A percentile compares a stretch with the other conserved stretches of the same genome.
These are phyloP conservation scores for Geoglossum cookeanum DNA, from an alignment of 2,329 filamentous ascomycete species.

Conservation along the genomic window DNA sequence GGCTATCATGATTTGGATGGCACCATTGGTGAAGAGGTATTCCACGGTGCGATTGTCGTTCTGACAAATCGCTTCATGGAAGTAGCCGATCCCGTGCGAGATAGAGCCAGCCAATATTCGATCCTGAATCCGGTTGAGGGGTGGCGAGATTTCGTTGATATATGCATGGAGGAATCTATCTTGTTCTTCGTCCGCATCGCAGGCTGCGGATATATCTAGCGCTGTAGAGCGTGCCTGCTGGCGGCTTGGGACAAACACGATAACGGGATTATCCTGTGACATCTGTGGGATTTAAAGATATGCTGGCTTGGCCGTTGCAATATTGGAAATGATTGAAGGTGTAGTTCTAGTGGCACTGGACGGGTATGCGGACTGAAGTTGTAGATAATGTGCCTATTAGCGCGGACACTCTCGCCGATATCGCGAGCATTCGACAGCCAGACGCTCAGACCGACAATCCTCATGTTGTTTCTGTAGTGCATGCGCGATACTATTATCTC, in stretches of 20 bases:
- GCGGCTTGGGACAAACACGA: slow-evolving; percentile 80
- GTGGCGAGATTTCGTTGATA: slow-evolving; percentile 58
- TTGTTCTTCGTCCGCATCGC: slow-evolving; percentile 74
- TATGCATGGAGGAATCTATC: slow-evolving; percentile 84
- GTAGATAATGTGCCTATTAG: slow-evolving; percentile 94
- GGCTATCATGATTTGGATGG: slow-evolving; percentile 67
- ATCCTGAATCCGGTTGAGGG: slow-evolving; percentile 71
- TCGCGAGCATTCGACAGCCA: slow-evolving; percentile 86
- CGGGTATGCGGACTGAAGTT: slow-evolving; percentile 93
- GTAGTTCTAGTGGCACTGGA: slow-evolving; percentile 78
- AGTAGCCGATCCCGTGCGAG: slow-evolving; percentile 89
- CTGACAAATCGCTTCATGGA: slow-evolving; percentile 76
- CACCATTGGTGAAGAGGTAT: slow-evolving; percentile 75
- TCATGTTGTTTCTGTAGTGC: slow-evolving; percentile 77
- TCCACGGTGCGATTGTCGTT: slow-evolving; percentile 89
- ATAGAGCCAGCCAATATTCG: slow-evolving; percentile 73
- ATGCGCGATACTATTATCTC: slow-evolving; percentile 95
- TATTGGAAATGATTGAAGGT: slow-evolving; percentile 88
- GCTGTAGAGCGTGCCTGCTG: slow-evolving; percentile 85
- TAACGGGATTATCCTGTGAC: slow-evolving; percentile 71
- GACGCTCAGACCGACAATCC: slow-evolving; percentile 78
- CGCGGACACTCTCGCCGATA: slow-evolving; percentile 93
- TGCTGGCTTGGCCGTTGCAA: slow-evolving; percentile 91
- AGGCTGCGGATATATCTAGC: slow-evolving; percentile 71
- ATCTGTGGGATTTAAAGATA: slow-evolving; percentile 78